A percentile compares a stretch with the other conserved stretches of the same genome.
Evolutionary conservation across 768 basidiomycete species (phyloP).

Genomic region (Phaffia australis): DNA sequence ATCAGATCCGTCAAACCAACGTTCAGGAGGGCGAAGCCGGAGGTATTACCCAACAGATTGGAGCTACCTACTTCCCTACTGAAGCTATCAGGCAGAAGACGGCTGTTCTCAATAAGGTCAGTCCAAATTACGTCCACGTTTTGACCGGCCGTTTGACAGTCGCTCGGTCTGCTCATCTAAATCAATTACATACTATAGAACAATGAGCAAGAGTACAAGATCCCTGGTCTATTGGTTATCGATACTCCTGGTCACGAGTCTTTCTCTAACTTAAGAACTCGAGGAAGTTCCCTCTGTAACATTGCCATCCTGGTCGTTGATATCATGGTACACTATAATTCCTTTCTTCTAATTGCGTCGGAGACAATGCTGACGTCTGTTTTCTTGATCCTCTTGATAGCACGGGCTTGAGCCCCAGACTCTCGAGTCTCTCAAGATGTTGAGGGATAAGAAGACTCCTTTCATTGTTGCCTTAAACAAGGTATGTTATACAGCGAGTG

Average conservation of each 20-base stretch:
- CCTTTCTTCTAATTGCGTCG: too few species aligned
- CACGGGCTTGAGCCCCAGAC: conserved; percentile 98
- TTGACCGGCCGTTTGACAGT: background rate
- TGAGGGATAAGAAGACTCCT: conserved; percentile 87
- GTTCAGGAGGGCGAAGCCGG: conserved; percentile 99
- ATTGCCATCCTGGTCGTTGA: conserved; percentile 98
- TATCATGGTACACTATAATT: conserved; percentile 57
- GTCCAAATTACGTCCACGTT: conserved; percentile 18
- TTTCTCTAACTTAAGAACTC: conserved; percentile 88
- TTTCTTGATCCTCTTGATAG: conserved; percentile 39
- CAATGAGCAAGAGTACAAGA: conserved; percentile 78
- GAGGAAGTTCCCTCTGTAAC: conserved; percentile 94
- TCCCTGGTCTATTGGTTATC: conserved; percentile 89
- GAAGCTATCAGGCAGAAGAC: conserved; percentile 92
- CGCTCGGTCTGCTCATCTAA: background rate
- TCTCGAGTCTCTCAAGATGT: conserved; percentile 80
- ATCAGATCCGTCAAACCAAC: conserved; percentile 95
- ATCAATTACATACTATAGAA: conserved; percentile 44
- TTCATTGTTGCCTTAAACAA: conserved; percentile 99
- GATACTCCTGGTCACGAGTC: conserved; percentile 99
- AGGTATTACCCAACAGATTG: conserved; percentile 99
- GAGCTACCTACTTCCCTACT: conserved; percentile 97
- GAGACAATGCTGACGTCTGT: too few species aligned
- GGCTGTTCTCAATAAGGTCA: conserved; percentile 74
- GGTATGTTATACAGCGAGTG: conserved; percentile 41